A percentile compares a stretch with the other conserved stretches of the same genome.
These are phyloP conservation scores for Liriodendron chinense DNA, from an alignment of 164 flowering plant species.

Conservation along the genomic window DNA sequence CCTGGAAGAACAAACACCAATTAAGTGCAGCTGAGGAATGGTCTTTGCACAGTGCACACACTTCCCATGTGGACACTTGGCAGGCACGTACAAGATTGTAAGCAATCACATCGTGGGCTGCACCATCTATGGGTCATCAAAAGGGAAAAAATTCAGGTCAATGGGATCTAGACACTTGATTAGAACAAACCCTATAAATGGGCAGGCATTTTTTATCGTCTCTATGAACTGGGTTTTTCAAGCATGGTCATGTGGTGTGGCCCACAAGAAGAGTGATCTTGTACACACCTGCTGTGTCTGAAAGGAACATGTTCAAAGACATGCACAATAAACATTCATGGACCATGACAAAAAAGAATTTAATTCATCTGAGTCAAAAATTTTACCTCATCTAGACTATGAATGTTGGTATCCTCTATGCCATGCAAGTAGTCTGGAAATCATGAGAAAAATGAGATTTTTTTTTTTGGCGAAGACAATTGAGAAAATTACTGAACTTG, in stretches of 20 bases:
- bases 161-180: too few species aligned
- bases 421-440: constrained; percentile 85
- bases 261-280: background rate
- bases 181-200: too few species aligned
- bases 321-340: background rate
- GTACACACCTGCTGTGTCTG: background rate
- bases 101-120: too few species aligned
- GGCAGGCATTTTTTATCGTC: too few species aligned
- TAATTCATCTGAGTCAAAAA: background rate
- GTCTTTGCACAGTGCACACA: too few species aligned
- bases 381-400: constrained; percentile 51
- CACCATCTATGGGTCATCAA: too few species aligned
- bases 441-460: background rate
- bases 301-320: background rate
- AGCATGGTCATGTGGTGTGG: too few species aligned
- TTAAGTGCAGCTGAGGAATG: too few species aligned
- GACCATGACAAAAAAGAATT: background rate
- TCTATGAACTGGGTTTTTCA: too few species aligned
- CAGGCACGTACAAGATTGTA: too few species aligned
- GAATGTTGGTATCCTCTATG: constrained; percentile 56
- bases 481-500: background rate
- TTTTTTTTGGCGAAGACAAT: background rate
- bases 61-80: too few species aligned
- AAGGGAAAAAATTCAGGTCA: too few species aligned
- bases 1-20: constrained; percentile 35